These are phyloP conservation scores for Stachybotrys chlorohalonatus DNA, from an alignment of 2,329 filamentous ascomycete genomes.

Conservation along the genomic window DNA sequence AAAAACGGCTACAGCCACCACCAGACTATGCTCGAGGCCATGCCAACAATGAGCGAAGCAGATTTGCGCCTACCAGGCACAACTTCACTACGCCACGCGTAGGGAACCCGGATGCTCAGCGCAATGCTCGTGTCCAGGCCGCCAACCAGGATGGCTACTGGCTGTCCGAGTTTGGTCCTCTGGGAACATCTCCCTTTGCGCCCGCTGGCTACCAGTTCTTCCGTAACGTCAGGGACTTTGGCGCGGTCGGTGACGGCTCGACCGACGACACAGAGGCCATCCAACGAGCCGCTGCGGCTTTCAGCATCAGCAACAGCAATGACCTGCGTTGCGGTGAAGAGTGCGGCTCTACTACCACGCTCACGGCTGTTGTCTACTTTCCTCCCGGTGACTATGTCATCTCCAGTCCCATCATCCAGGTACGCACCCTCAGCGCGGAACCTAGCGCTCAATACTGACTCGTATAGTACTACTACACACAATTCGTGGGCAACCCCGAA, in stretches of 20 bases:
- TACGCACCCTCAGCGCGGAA: too few relatives aligned
- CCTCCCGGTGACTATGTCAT: slow-evolving; percentile 74
- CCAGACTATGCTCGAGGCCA: neutral
- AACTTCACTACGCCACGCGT: neutral
- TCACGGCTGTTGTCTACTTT: slow-evolving; percentile 78
- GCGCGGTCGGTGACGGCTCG: slow-evolving; percentile 3
- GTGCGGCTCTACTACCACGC: slow-evolving; percentile 70
- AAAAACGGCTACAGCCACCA: neutral
- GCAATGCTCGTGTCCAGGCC: neutral
- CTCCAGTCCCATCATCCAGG: slow-evolving; percentile 58
- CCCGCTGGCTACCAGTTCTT: slow-evolving; percentile 54
- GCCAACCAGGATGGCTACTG: neutral
- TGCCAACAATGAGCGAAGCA: neutral
- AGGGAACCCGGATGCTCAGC: neutral
- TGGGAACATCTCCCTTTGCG: slow-evolving; percentile 18
- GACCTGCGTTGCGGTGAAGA: slow-evolving; percentile 62
- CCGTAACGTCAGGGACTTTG: slow-evolving; percentile 31
- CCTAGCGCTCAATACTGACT: too few relatives aligned
- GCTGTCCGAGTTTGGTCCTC: slow-evolving; percentile 36
- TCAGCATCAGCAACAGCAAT: slow-evolving; percentile 44
- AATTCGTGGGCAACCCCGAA: slow-evolving; percentile 61
- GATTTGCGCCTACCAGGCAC: neutral
- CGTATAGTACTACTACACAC: slow-evolving; percentile 66
- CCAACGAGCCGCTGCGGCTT: slow-evolving; percentile 48
- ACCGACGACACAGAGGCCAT: slow-evolving; percentile 65